These are phyloP conservation scores for Knufia fluminis DNA, from an alignment of 2,329 filamentous ascomycete genomes.

Conservation along the genomic window DNA sequence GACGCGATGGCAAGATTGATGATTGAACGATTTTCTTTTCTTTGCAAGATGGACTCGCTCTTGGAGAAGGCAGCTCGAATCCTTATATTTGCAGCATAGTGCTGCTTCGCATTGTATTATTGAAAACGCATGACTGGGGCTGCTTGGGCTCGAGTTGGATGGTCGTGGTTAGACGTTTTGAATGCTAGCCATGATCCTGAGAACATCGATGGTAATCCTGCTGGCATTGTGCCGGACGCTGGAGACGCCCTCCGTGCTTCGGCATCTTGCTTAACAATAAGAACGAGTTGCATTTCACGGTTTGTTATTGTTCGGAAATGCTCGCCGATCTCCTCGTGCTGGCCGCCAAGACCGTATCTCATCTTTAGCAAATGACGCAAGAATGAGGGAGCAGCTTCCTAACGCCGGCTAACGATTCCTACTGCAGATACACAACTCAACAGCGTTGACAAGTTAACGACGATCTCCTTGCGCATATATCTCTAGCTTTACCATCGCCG, in stretches of 20 bases:
- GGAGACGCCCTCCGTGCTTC: background rate
- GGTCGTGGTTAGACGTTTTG: no score
- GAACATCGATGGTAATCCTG: no score
- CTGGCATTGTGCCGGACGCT: no score
- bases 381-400: no score
- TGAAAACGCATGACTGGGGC: background rate
- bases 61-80: background rate
- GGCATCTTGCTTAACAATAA: background rate
- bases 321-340: conserved; percentile 9
- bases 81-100: background rate
- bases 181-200: no score
- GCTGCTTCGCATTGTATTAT: background rate
- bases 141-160: no score
- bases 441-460: background rate
- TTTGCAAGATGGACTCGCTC: background rate
- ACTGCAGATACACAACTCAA: no score
- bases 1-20: conserved; percentile 5
- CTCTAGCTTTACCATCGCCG: no score
- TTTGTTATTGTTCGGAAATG: conserved; percentile 2
- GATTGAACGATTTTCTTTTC: conserved; percentile 12
- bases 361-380: background rate
- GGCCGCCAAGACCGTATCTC: background rate
- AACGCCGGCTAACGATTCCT: no score
- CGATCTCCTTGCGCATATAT: background rate
- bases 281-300: background rate